Evolutionary conservation across 2,329 filamentous ascomycete genomes (phyloP).

Genomic region (Ascochyta pisi): DNA sequence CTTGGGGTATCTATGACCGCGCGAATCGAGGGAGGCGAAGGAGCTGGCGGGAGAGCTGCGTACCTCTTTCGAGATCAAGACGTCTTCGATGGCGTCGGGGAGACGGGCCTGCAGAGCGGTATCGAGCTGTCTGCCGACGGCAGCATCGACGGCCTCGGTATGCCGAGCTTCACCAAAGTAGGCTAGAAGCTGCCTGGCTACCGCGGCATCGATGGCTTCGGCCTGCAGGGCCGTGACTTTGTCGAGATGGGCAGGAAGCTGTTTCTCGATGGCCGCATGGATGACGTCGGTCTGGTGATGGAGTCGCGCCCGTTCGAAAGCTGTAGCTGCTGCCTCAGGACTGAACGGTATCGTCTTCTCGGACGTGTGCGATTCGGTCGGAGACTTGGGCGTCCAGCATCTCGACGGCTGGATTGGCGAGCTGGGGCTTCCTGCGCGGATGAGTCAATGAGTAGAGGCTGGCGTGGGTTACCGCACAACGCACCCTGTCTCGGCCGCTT

Average conservation of each 20-base stretch:
- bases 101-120: no score
- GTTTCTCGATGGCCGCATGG: conserved; percentile 1
- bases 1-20: no score
- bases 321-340: conserved; percentile 5
- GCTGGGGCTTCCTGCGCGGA: conserved; percentile 2
- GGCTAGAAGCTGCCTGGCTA: no score
- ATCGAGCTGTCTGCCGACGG: no score
- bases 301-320: background rate
- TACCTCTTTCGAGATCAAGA: no score
- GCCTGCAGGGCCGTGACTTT: background rate
- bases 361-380: conserved; percentile 10
- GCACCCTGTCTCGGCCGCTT: conserved; percentile 17
- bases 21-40: no score
- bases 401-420: conserved; percentile 1
- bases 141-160: no score
- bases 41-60: no score
- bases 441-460: background rate
- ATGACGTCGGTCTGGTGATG: background rate
- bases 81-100: no score
- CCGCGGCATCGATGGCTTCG: no score
- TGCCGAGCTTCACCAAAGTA: no score
- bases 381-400: conserved; percentile 1
- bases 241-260: background rate
- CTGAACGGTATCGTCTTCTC: conserved; percentile 19
- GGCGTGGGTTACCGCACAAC: background rate